These are phyloP conservation scores for Fusarium sp. DNA, from an alignment of 2,329 filamentous ascomycete genomes.

Conservation along the genomic window DNA sequence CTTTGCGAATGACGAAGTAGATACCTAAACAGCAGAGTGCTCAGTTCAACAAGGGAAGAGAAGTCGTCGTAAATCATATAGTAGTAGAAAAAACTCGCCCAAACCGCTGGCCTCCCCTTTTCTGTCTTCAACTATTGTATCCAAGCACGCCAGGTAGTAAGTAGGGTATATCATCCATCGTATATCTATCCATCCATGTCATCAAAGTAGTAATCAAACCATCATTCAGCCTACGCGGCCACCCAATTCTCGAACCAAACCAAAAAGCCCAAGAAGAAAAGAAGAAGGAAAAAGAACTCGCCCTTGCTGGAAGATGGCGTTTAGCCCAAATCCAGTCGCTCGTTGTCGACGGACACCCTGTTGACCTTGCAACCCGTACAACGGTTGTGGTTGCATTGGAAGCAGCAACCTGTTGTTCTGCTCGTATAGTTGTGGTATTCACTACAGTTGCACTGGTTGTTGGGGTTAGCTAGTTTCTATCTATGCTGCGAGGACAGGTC, in stretches of 20 bases:
- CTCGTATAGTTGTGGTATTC: conserved; percentile 12
- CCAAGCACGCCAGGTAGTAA: not conserved
- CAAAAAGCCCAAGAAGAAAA: not conserved
- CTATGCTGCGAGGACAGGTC: not conserved
- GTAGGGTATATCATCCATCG: conserved; percentile 20
- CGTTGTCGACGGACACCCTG: not conserved
- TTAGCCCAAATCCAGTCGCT: not conserved
- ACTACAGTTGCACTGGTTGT: conserved; percentile 37
- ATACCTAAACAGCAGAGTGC: not conserved
- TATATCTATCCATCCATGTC: not conserved
- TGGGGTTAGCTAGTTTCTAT: conserved; percentile 9
- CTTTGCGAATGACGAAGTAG: not conserved
- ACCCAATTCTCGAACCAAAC: not conserved
- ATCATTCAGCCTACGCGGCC: not conserved
- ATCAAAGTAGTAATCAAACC: not conserved
- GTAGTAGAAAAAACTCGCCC: not conserved
- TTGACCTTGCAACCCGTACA: conserved; percentile 12
- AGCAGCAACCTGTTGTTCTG: conserved; percentile 6
- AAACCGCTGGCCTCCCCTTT: not conserved
- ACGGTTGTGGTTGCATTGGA: conserved; percentile 19
- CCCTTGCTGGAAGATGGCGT: not conserved
- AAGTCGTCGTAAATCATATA: not conserved
- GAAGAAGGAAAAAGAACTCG: not conserved
- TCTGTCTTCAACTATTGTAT: not conserved
- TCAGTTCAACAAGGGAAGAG: not conserved